Conservation (phyloP, 305 asterid species). For the Fraxinus dipetala region DNA sequence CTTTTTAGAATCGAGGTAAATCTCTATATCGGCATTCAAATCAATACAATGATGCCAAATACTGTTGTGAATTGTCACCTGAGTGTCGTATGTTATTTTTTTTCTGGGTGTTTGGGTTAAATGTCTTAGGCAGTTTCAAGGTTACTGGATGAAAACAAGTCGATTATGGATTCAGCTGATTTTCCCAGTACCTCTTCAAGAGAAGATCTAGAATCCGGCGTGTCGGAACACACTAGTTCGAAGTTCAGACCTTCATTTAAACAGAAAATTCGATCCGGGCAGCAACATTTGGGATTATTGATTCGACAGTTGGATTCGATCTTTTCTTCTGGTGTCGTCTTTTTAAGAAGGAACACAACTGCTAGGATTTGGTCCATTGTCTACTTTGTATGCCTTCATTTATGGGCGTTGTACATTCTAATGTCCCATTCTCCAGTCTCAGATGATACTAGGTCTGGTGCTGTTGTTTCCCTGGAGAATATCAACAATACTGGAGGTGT, state of each 20-base stretch:
- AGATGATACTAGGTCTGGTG: constrained; percentile 57
- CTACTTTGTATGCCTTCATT: constrained; percentile 60
- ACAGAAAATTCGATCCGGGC: constrained; percentile 67
- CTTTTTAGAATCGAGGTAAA: constrained; percentile 73
- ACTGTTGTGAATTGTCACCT: background rate
- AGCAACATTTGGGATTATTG: constrained; percentile 69
- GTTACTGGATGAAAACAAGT: constrained; percentile 54
- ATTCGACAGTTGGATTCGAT: constrained; percentile 76
- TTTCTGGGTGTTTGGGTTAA: constrained; percentile 15
- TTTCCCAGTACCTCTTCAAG: constrained; percentile 47
- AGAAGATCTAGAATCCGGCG: constrained; percentile 51
- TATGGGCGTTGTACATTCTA: constrained; percentile 81
- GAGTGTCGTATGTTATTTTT: constrained; percentile 2
- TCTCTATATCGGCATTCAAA: constrained; percentile 11
- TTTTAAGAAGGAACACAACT: constrained; percentile 62
- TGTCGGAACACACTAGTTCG: constrained; percentile 45
- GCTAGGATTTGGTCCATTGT: constrained; percentile 64
- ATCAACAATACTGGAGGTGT: constrained; percentile 67
- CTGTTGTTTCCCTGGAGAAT: constrained; percentile 75
- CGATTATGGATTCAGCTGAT: constrained; percentile 37
- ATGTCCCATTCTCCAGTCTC: constrained; percentile 61
- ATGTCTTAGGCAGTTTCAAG: constrained; percentile 64
- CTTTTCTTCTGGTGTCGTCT: constrained; percentile 62
- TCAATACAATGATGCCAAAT: constrained; percentile 13
- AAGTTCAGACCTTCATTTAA: constrained; percentile 49